A percentile compares a stretch with the other conserved stretches of the same genome.
These are phyloP conservation scores for Neurospora pannonica DNA, from an alignment of 495 filamentous ascomycete genomes.

Conservation along the genomic window DNA sequence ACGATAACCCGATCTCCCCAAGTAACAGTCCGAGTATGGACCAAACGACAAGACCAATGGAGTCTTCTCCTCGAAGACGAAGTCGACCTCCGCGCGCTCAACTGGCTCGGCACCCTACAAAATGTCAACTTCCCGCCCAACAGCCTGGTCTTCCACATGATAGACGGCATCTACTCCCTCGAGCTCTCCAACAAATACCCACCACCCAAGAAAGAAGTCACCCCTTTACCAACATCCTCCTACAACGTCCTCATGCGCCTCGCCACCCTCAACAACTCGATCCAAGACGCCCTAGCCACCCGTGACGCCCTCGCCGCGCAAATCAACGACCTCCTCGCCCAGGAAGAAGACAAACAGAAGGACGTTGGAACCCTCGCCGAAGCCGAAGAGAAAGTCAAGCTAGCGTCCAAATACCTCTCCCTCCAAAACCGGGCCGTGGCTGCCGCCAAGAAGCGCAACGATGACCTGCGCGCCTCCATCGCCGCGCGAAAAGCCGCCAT, in stretches of 20 bases:
- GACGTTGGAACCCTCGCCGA: conserved; percentile 33
- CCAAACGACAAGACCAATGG: conserved; percentile 52
- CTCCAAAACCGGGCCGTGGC: conserved; percentile 56
- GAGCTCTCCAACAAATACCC: conserved; percentile 37
- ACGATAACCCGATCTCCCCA: conserved; percentile 52
- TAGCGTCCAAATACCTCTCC: conserved; percentile 50
- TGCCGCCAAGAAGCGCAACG: conserved; percentile 44
- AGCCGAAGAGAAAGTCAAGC: conserved; percentile 52
- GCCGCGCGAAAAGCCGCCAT: conserved; percentile 58
- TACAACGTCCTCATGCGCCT: conserved; percentile 89
- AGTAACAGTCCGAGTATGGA: conserved; percentile 69
- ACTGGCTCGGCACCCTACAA: conserved; percentile 74
- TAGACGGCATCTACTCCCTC: conserved; percentile 79
- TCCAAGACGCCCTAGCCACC: conserved; percentile 80
- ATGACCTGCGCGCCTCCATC: conserved; percentile 58
- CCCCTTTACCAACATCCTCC: conserved; percentile 53
- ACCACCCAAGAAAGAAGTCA: conserved; percentile 32
- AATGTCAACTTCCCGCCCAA: conserved; percentile 75
- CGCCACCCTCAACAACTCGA: conserved; percentile 80
- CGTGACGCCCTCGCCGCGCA: conserved; percentile 64
- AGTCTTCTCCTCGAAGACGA: conserved; percentile 61
- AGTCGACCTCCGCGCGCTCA: conserved; percentile 58
- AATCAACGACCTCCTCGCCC: conserved; percentile 62
- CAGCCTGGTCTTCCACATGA: conserved; percentile 75
- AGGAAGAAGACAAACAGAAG: conserved; percentile 30